Conservation (phyloP, 2,329 filamentous ascomycete species). For the Monosporascus sp. region DNA sequence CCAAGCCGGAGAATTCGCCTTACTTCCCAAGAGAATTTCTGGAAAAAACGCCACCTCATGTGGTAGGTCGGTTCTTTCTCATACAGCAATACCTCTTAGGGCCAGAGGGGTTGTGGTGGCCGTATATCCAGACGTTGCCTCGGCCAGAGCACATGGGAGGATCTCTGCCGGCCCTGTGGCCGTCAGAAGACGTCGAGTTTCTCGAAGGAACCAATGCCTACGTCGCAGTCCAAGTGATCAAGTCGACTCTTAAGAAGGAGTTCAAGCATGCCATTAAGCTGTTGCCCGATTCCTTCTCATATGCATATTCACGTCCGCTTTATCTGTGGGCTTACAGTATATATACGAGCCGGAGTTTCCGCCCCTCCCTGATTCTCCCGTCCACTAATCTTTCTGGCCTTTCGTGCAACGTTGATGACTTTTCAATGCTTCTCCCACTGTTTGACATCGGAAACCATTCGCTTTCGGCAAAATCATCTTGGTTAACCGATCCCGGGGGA, state of each 20-base stretch:
- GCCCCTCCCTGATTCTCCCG: slow-evolving; percentile 52
- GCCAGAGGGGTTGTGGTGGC: slow-evolving; percentile 57
- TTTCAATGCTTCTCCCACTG: slow-evolving; percentile 64
- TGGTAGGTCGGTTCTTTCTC: slow-evolving; percentile 63
- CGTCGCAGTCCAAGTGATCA: slow-evolving; percentile 34
- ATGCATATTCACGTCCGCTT: slow-evolving; percentile 40
- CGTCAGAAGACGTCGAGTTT: slow-evolving; percentile 51
- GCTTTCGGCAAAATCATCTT: slow-evolving; percentile 48
- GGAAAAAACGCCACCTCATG: slow-evolving; percentile 46
- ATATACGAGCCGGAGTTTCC: slow-evolving; percentile 61
- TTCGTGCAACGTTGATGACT: slow-evolving; percentile 48
- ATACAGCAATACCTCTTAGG: slow-evolving; percentile 61
- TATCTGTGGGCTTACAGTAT: slow-evolving; percentile 62
- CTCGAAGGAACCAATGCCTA: slow-evolving; percentile 33
- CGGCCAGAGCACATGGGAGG: slow-evolving; percentile 46
- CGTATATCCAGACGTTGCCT: slow-evolving; percentile 62
- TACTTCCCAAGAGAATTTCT: slow-evolving; percentile 48
- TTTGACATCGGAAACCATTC: slow-evolving; percentile 70
- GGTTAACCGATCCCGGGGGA: slow-evolving; percentile 44
- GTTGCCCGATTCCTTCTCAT: slow-evolving; percentile 28
- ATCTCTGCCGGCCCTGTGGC: slow-evolving; percentile 62
- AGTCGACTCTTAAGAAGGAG: slow-evolving; percentile 39
- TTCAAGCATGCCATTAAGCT: slow-evolving; percentile 37
- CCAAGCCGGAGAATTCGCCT: slow-evolving; percentile 3
- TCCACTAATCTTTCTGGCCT: slow-evolving; percentile 24